These are phyloP conservation scores for Fulvia fulva DNA, from an alignment of 2,329 filamentous ascomycete species.

Conservation along the genomic window DNA sequence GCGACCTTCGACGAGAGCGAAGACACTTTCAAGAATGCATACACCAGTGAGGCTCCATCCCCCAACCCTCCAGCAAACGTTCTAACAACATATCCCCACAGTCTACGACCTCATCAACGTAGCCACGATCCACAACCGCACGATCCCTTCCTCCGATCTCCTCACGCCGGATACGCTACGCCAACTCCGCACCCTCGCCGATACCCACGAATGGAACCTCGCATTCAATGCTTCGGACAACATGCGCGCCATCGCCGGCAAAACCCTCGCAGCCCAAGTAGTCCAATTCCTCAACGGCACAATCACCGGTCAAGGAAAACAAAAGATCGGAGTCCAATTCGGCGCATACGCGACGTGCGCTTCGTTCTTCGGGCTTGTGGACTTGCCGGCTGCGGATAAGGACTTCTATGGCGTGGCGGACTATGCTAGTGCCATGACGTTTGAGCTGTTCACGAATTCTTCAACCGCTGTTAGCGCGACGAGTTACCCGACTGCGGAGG, in stretches of 20 bases:
- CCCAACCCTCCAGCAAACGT: neutral
- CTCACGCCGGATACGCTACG: slow-evolving; percentile 57
- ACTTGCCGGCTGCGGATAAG: slow-evolving; percentile 46
- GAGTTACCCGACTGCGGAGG: slow-evolving; percentile 35
- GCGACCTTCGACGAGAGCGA: slow-evolving; percentile 46
- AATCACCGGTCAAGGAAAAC: slow-evolving; percentile 35
- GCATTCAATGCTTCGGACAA: slow-evolving; percentile 66
- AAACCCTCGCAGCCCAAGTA: slow-evolving; percentile 47
- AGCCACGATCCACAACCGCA: slow-evolving; percentile 59
- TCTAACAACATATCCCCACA: slow-evolving; percentile 12
- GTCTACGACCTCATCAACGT: slow-evolving; percentile 63
- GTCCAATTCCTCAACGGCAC: slow-evolving; percentile 44
- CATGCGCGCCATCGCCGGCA: slow-evolving; percentile 45
- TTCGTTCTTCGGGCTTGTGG: slow-evolving; percentile 58
- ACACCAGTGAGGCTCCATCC: slow-evolving; percentile 53
- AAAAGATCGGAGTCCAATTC: slow-evolving; percentile 53
- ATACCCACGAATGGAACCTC: slow-evolving; percentile 75
- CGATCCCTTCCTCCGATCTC: slow-evolving; percentile 54
- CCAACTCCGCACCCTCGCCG: slow-evolving; percentile 69
- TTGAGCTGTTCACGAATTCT: slow-evolving; percentile 64
- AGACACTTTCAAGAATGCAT: slow-evolving; percentile 60
- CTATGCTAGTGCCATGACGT: slow-evolving; percentile 77
- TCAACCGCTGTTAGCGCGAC: slow-evolving; percentile 40
- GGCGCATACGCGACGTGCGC: slow-evolving; percentile 59
- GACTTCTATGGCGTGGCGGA: slow-evolving; percentile 76